These are phyloP conservation scores for Russula griseocarnosa DNA, from an alignment of 768 basidiomycete genomes.

Conservation along the genomic window DNA sequence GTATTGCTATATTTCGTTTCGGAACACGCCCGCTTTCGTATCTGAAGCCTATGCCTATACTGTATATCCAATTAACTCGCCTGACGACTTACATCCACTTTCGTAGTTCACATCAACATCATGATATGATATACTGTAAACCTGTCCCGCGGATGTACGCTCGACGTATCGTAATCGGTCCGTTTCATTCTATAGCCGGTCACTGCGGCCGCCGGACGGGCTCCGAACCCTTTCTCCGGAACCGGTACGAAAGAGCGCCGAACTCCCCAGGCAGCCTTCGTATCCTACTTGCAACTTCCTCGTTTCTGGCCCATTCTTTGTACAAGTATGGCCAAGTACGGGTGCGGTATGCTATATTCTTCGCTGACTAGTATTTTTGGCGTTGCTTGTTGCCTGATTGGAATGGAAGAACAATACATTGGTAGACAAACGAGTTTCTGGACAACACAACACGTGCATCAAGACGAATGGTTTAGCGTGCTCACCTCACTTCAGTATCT, in stretches of 20 bases:
- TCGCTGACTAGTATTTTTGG: background rate
- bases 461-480: background rate
- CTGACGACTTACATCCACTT: background rate
- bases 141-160: too few relatives aligned
- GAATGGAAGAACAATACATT: background rate
- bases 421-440: background rate
- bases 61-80: too few relatives aligned
- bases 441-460: background rate
- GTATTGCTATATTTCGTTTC: background rate
- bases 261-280: background rate
- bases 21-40: background rate
- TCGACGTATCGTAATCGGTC: background rate
- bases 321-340: background rate
- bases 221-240: background rate
- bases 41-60: background rate
- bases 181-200: background rate
- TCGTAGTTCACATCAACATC: conserved; percentile 1
- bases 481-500: background rate
- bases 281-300: background rate
- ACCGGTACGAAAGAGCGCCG: conserved; percentile 4
- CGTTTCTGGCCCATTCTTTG: background rate
- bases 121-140: too few relatives aligned
- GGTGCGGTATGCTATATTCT: background rate
- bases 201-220: background rate
- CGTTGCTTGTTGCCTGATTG: conserved; percentile 1